Evolutionary conservation across 2,329 filamentous ascomycete species (phyloP).

Genomic region (Aaosphaeria pasadenensis): DNA sequence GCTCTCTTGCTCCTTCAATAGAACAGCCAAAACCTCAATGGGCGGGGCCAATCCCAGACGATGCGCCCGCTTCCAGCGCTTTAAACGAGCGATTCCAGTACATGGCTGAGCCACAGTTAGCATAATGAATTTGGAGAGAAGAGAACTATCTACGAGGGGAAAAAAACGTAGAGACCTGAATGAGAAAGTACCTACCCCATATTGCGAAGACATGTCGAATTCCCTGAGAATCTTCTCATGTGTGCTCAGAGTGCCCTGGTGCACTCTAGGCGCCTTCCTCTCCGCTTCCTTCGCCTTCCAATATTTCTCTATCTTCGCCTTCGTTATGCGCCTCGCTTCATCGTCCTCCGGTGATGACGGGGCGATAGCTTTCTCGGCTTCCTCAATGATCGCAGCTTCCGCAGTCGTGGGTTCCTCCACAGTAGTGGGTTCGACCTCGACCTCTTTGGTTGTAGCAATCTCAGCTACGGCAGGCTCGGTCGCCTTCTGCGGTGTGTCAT

Average conservation of each 20-base stretch:
- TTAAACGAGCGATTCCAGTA: constrained; percentile 75
- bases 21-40: constrained; percentile 82
- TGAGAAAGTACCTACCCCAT: constrained; percentile 65
- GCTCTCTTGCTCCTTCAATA: constrained; percentile 65
- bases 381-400: constrained; percentile 39
- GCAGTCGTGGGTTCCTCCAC: constrained; percentile 34
- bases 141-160: background rate
- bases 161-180: background rate
- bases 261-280: constrained; percentile 67
- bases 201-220: constrained; percentile 89
- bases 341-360: constrained; percentile 44
- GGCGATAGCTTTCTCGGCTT: constrained; percentile 28
- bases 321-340: constrained; percentile 62
- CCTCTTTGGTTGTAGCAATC: background rate
- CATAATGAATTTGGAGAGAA: background rate
- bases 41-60: constrained; percentile 81
- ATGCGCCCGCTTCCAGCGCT: constrained; percentile 85
- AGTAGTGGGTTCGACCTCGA: constrained; percentile 13
- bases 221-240: constrained; percentile 86
- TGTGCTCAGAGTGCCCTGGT: constrained; percentile 69
- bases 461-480: constrained; percentile 20
- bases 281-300: constrained; percentile 71
- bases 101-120: constrained; percentile 63
- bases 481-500: constrained; percentile 16
- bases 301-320: constrained; percentile 70